A percentile compares a stretch with the other conserved stretches of the same genome.
Evolutionary conservation across 2,329 filamentous ascomycete species (phyloP).

Genomic region (Beauveria scarabaeidicola): DNA sequence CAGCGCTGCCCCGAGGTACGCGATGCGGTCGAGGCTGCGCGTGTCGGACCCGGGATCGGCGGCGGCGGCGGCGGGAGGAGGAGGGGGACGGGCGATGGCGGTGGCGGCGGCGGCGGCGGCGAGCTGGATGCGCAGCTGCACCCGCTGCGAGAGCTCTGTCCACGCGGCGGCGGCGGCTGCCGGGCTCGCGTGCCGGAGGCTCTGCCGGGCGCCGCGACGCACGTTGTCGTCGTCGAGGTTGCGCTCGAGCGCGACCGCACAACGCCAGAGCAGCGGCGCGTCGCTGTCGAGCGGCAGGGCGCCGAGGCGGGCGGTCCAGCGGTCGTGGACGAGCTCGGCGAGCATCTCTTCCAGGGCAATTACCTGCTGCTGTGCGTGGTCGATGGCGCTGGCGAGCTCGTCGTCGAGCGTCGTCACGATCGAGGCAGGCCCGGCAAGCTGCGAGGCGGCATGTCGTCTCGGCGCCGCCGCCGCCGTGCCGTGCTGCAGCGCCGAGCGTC

Average conservation of each 20-base stretch:
- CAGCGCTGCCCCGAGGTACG: constrained; percentile 41
- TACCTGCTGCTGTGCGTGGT: not conserved
- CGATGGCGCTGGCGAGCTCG: not conserved
- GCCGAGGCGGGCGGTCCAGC: constrained; percentile 19
- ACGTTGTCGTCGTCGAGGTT: constrained; percentile 19
- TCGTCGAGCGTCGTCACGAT: not conserved
- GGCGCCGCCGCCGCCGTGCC: not conserved
- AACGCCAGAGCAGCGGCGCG: constrained; percentile 16
- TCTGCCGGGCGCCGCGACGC: constrained; percentile 13
- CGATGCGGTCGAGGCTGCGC: constrained; percentile 36
- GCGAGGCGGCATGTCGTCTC: not conserved
- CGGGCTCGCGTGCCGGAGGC: not conserved
- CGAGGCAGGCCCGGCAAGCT: not conserved
- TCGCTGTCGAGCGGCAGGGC: constrained; percentile 13
- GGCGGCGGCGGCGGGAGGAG: not conserved
- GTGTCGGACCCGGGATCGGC: constrained; percentile 20
- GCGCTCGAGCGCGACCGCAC: constrained; percentile 18
- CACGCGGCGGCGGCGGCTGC: not conserved
- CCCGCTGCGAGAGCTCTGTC: not conserved
- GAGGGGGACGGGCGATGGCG: not conserved
- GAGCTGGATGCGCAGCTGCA: constrained; percentile 12
- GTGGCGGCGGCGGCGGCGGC: not conserved
- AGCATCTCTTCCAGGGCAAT: constrained; percentile 11
- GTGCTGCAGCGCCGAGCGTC: not conserved
- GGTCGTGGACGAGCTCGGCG: constrained; percentile 19